A percentile compares a stretch with the other conserved stretches of the same genome.
Conservation (phyloP, 441 rosid genomes). For the Metrosideros polymorpha region DNA sequence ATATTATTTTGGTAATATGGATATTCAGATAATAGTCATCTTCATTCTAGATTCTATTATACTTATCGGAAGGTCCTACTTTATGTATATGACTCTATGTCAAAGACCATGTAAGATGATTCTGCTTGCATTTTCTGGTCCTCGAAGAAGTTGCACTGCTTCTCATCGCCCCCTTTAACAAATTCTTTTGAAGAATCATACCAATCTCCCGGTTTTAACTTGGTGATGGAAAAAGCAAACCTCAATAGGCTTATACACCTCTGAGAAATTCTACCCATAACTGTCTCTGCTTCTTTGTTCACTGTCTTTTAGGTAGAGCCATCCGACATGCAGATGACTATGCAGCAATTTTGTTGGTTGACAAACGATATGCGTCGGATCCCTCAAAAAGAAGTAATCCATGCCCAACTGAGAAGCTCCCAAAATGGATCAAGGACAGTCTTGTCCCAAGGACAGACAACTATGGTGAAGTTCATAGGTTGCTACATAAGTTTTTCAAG, state of each 20-base stretch:
- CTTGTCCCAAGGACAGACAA: constrained; percentile 49
- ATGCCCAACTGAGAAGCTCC: constrained; percentile 73
- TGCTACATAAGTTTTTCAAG: constrained; percentile 74
- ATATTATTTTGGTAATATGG: not conserved
- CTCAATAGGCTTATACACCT: not conserved
- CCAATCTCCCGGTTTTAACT: not conserved
- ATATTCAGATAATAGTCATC: not conserved
- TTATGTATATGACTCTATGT: not conserved
- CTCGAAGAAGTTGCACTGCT: not conserved
- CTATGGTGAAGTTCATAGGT: constrained; percentile 79
- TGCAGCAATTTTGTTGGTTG: constrained; percentile 88
- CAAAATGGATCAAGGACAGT: constrained; percentile 71
- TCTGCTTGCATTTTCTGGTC: not conserved
- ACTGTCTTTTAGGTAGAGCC: constrained; percentile 55
- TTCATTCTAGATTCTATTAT: not conserved
- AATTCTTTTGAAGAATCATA: not conserved
- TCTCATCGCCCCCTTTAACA: not conserved
- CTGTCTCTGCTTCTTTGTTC: not conserved
- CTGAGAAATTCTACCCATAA: not conserved
- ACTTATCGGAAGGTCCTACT: not conserved
- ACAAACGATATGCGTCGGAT: constrained; percentile 59
- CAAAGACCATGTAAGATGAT: not conserved
- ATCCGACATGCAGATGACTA: constrained; percentile 82
- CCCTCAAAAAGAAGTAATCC: constrained; percentile 35
- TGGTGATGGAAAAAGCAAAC: not conserved